These are phyloP conservation scores for Leptodermis oblonga DNA, from an alignment of 257 asterid genomes.

Conservation along the genomic window DNA sequence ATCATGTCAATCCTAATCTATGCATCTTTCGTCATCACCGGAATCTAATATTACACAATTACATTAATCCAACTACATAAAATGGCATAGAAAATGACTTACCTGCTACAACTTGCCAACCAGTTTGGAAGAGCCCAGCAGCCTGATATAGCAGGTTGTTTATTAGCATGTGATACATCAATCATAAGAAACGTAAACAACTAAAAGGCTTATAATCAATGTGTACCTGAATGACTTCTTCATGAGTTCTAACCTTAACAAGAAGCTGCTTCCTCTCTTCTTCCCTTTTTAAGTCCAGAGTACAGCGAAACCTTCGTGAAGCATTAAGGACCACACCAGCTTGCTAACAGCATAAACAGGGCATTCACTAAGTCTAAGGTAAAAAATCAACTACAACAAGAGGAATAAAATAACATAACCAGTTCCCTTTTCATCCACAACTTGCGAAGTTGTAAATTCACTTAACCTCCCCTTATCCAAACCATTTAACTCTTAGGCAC, in stretches of 20 bases:
- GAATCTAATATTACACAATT: not conserved
- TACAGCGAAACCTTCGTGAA: constrained; percentile 88
- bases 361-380: constrained; percentile 11
- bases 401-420: too few species aligned
- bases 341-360: constrained; percentile 55
- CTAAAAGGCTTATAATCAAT: constrained; percentile 17
- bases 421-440: too few species aligned
- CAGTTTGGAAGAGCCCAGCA: constrained; percentile 78
- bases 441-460: too few species aligned
- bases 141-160: constrained; percentile 58
- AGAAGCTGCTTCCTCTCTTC: constrained; percentile 75
- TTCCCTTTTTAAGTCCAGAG: constrained; percentile 85
- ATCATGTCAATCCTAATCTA: not conserved
- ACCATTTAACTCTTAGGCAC: too few species aligned
- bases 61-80: not conserved
- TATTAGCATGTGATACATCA: constrained; percentile 18
- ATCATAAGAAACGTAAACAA: not conserved
- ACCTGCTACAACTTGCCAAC: constrained; percentile 57
- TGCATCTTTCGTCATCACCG: not conserved
- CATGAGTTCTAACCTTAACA: constrained; percentile 78
- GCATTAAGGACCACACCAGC: constrained; percentile 96
- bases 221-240: constrained; percentile 86
- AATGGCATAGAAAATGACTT: constrained; percentile 18
- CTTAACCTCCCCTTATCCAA: too few species aligned
- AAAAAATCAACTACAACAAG: not conserved